Evolutionary conservation across 257 asterid species (phyloP).

Genomic region (Henckelia pumila): DNA sequence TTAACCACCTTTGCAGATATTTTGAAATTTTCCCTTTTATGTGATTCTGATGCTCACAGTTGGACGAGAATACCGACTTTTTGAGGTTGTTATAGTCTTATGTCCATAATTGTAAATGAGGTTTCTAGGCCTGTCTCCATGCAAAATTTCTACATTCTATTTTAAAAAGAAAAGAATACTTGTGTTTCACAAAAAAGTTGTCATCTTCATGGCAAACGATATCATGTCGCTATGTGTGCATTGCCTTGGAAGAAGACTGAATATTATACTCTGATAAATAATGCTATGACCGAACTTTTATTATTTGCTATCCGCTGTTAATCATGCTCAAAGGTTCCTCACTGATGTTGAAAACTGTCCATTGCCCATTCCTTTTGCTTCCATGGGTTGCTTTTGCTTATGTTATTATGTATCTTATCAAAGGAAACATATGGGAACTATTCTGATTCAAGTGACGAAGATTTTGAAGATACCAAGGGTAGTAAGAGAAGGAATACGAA

Average conservation of each 20-base stretch:
- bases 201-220: too few species aligned
- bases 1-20: neutral
- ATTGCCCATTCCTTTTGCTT: neutral
- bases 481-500: conserved; percentile 46
- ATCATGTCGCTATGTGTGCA: too few species aligned
- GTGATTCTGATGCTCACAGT: too few species aligned
- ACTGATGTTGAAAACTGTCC: neutral
- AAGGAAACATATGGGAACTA: conserved; percentile 82
- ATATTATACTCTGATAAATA: too few species aligned
- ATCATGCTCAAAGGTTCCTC: neutral
- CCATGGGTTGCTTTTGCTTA: conserved; percentile 28
- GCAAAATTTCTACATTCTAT: neutral
- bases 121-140: neutral
- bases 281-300: too few species aligned
- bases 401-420: conserved; percentile 15
- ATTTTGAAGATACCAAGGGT: conserved; percentile 48
- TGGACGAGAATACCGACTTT: too few species aligned
- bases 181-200: neutral
- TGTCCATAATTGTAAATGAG: neutral
- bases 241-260: too few species aligned
- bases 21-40: too few species aligned
- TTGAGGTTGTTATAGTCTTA: neutral
- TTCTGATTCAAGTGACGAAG: conserved; percentile 94
- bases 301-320: neutral
- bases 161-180: too few species aligned